Evolutionary conservation across 2,329 filamentous ascomycete genomes (phyloP), one percentile per base, ranked within the genome.

Genomic region (Verticillium albo-atrum): DNA sequence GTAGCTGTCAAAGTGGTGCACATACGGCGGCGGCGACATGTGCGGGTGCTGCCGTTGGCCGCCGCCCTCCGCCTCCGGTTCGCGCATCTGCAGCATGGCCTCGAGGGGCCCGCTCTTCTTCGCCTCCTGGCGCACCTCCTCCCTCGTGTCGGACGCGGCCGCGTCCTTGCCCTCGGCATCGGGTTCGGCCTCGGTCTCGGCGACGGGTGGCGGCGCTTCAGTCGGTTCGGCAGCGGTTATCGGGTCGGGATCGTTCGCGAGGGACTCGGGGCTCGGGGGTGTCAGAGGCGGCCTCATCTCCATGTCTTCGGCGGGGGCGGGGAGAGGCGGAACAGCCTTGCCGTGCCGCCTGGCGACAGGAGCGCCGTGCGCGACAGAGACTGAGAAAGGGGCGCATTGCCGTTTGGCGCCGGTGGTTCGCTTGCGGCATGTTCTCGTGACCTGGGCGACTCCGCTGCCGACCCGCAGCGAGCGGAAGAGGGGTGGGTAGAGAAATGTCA

Each of bases 1-100:
- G 74, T 95, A 99, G 26, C 89, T 97, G 75, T 99, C 94, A 74
- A 99, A 99, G 76, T 98, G 92, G 76, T 99, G 95, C 34, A 97
- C 87, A 70, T 97, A 96, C 1, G 88, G 90, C 7, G 90, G 85
- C 0, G 91, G 84, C 54, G 86, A 81, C 70, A 90, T 83, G 70
- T 92, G 87, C 4, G 89, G 89, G 25, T 85, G 82, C 65, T 82
- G 82, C 27, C 28, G 32, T 25, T 12, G 10, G 23, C 32, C 34
- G 23, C 32, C 23, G 5, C 66, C 65, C n/a, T 68, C 68, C 53
- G 78, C 72, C n/a, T 20, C 42, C 7, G 79, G 76, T 4, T 77
- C 74, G 15, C 74, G 67, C 75, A 82, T 79, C 58, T 77, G 75
- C 32, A 79, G 66, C 5, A 86, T 79, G 2, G 79, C 79, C 60